Conservation (phyloP, 2,329 filamentous ascomycete genomes). For the Aspergillus brunneoviolaceus region DNA sequence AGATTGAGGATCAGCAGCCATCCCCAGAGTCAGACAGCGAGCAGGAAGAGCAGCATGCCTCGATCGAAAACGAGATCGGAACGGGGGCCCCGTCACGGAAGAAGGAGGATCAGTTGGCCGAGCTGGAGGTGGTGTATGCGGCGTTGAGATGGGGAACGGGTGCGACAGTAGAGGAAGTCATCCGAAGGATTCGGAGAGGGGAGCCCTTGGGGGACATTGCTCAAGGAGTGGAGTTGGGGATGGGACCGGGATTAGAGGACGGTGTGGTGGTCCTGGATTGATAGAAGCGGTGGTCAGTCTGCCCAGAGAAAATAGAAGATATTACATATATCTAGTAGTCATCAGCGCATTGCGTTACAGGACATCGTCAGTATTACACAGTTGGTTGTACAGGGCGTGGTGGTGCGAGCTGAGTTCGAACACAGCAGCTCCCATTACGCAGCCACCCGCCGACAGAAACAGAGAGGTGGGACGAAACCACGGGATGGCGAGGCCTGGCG, state of each 20-base stretch:
- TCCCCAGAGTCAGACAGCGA: background rate
- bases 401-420: background rate
- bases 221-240: background rate
- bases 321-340: background rate
- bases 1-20: background rate
- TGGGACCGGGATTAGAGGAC: background rate
- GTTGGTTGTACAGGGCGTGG: background rate
- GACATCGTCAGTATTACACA: background rate
- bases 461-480: too few species aligned
- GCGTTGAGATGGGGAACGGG: constrained; percentile 10
- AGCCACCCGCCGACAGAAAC: background rate
- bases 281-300: background rate
- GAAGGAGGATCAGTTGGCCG: constrained; percentile 5
- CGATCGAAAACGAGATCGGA: too few species aligned
- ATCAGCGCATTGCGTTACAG: background rate
- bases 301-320: too few species aligned
- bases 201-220: constrained; percentile 10
- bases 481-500: too few species aligned
- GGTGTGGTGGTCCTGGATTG: background rate
- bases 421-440: background rate
- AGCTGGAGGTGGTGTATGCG: constrained; percentile 16
- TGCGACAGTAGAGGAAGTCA: constrained; percentile 10
- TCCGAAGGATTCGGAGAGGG: constrained; percentile 13
- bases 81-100: background rate
- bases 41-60: background rate